These are phyloP conservation scores for Bassia scoparia DNA, from an alignment of 148 eudicot species.

Conservation along the genomic window DNA sequence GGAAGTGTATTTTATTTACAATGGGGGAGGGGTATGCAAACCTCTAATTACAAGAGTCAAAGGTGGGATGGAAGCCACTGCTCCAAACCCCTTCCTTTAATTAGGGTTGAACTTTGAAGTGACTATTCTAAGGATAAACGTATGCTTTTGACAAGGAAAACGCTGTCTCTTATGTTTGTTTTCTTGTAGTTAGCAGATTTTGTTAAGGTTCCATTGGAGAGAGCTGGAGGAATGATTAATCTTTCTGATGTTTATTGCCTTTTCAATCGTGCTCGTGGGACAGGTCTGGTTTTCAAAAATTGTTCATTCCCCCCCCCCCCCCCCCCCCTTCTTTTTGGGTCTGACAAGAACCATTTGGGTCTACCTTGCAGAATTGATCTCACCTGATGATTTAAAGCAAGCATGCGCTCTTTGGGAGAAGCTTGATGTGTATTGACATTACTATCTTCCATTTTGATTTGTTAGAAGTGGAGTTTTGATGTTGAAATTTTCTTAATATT, in stretches of 20 bases:
- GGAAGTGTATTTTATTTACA: too few species aligned
- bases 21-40: too few species aligned
- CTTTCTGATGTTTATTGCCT: constrained; percentile 84
- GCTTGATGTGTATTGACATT: constrained; percentile 73
- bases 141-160: neutral
- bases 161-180: constrained; percentile 25
- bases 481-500: constrained; percentile 11
- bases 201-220: constrained; percentile 85
- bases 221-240: constrained; percentile 96
- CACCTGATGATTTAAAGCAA: constrained; percentile 90
- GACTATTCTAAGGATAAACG: neutral
- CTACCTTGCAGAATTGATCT: constrained; percentile 64
- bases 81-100: too few species aligned
- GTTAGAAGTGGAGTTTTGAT: neutral
- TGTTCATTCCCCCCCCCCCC: neutral
- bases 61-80: too few species aligned
- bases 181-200: constrained; percentile 93
- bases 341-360: neutral
- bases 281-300: constrained; percentile 48
- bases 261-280: constrained; percentile 96
- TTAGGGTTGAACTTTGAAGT: neutral
- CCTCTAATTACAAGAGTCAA: too few species aligned
- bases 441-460: constrained; percentile 3
- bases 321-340: neutral
- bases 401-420: constrained; percentile 95